These are phyloP conservation scores for Fusarium subglutinans DNA, from an alignment of 2,329 filamentous ascomycete species.

Conservation along the genomic window DNA sequence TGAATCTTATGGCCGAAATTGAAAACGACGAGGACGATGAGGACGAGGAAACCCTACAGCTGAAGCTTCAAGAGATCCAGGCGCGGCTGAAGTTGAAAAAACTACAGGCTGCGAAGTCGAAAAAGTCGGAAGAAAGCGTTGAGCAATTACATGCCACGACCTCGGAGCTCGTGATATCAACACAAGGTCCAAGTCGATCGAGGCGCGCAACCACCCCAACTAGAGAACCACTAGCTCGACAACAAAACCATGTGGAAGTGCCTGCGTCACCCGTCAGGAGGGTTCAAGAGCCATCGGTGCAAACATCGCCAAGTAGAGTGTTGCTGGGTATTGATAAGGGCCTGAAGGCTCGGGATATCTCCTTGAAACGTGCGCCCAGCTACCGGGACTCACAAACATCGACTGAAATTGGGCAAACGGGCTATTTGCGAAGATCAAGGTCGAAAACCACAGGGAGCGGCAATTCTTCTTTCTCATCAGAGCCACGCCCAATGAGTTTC, in stretches of 20 bases:
- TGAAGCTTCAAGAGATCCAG: conserved; percentile 89
- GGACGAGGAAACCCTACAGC: conserved; percentile 87
- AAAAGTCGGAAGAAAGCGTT: conserved; percentile 33
- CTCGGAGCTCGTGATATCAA: conserved; percentile 38
- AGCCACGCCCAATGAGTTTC: conserved; percentile 68
- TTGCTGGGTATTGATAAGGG: conserved; percentile 91
- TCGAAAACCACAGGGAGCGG: conserved; percentile 51
- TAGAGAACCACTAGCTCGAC: conserved; percentile 31
- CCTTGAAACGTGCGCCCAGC: conserved; percentile 76
- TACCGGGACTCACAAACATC: conserved; percentile 45
- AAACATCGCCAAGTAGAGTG: conserved; percentile 81
- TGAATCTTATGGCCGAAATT: conserved; percentile 47
- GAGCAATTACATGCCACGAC: conserved; percentile 28
- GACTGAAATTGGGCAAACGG: conserved; percentile 35
- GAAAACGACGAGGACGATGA: conserved; percentile 71
- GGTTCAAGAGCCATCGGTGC: conserved; percentile 59
- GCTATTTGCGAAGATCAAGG: conserved; percentile 57
- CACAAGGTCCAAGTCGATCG: conserved; percentile 28
- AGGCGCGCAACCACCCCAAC: conserved; percentile 42
- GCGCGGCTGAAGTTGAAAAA: conserved; percentile 88
- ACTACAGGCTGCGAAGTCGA: conserved; percentile 68
- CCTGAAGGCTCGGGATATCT: conserved; percentile 81
- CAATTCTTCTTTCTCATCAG: conserved; percentile 35
- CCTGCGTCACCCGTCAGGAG: conserved; percentile 77
- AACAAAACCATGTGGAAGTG: conserved; percentile 69